Evolutionary conservation across 2,329 filamentous ascomycete genomes (phyloP).

Genomic region (Microdochium trichocladiopsis): DNA sequence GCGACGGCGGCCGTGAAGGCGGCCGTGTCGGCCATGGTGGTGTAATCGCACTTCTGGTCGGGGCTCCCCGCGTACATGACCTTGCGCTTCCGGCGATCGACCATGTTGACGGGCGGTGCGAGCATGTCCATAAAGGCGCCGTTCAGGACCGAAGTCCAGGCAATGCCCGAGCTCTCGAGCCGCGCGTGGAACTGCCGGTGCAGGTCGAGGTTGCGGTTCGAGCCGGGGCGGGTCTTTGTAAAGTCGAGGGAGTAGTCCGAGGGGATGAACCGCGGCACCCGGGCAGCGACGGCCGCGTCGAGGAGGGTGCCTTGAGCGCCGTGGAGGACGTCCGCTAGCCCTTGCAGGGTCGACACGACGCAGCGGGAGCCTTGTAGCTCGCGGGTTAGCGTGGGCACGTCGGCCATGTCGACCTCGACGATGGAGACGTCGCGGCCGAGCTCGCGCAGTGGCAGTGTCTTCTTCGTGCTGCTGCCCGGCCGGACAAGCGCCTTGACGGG

Average conservation of each 20-base stretch:
- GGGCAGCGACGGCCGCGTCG: constrained; percentile 5
- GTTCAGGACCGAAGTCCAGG: constrained; percentile 9
- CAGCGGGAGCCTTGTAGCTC: constrained; percentile 2
- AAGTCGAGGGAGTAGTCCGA: constrained; percentile 10
- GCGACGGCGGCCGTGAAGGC: constrained; percentile 10
- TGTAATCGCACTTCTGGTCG: constrained; percentile 7
- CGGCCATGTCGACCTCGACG: background rate
- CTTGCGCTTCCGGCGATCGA: constrained; percentile 3
- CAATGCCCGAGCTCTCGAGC: constrained; percentile 8
- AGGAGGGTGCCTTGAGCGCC: background rate
- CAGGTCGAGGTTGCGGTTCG: constrained; percentile 11
- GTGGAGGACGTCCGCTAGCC: constrained; percentile 5
- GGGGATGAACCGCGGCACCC: constrained; percentile 5
- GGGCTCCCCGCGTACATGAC: constrained; percentile 7
- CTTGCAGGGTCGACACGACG: constrained; percentile 3
- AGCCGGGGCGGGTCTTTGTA: constrained; percentile 9
- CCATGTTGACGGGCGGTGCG: constrained; percentile 1
- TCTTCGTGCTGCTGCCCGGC: constrained; percentile 2
- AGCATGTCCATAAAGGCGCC: constrained; percentile 10
- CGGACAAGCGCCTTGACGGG: constrained; percentile 9
- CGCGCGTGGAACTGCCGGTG: constrained; percentile 8
- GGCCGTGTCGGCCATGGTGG: constrained; percentile 9
- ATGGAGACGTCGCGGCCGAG: background rate
- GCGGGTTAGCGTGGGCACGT: background rate
- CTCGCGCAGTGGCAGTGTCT: background rate